Conservation (phyloP, 768 basidiomycete species). For the Termitomyces sp. region DNA sequence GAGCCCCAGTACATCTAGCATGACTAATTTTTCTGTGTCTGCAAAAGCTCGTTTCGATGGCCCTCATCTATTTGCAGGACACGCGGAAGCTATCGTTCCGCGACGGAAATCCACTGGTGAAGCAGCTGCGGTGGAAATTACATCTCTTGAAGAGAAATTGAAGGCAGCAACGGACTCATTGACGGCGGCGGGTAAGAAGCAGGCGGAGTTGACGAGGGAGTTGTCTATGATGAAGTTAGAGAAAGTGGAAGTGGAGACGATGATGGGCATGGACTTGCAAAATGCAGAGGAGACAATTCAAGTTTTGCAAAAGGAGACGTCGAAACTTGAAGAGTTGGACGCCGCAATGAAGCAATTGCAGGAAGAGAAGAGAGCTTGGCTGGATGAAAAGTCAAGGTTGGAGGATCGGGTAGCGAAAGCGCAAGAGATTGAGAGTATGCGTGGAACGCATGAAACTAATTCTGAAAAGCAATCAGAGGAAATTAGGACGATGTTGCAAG, state of each 20-base stretch:
- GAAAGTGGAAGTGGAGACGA: slow-evolving; percentile 63
- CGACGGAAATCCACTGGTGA: slow-evolving; percentile 35
- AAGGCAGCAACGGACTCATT: slow-evolving; percentile 55
- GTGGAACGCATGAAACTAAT: slow-evolving; percentile 34
- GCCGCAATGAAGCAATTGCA: slow-evolving; percentile 39
- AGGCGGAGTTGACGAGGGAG: slow-evolving; percentile 56
- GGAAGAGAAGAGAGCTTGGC: slow-evolving; percentile 46
- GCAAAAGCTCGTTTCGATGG: slow-evolving; percentile 68
- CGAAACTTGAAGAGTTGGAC: slow-evolving; percentile 43
- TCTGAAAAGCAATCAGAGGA: slow-evolving; percentile 33
- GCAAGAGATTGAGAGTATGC: slow-evolving; percentile 33
- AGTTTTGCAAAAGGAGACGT: slow-evolving; percentile 50
- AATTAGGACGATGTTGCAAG: slow-evolving; percentile 29
- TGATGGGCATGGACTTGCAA: slow-evolving; percentile 60
- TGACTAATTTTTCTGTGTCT: slow-evolving; percentile 34
- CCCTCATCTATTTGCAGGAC: slow-evolving; percentile 80
- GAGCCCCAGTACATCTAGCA: slow-evolving; percentile 41
- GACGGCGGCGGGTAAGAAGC: slow-evolving; percentile 52
- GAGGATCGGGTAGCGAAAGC: slow-evolving; percentile 31
- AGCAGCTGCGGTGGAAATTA: slow-evolving; percentile 37
- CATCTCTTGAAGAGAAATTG: slow-evolving; percentile 58
- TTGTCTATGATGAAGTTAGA: slow-evolving; percentile 57
- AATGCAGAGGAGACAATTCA: slow-evolving; percentile 59
- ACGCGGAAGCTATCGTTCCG: slow-evolving; percentile 62
- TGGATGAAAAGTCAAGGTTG: slow-evolving; percentile 37